These are phyloP conservation scores for Nicotiana undulata DNA, from an alignment of 257 asterid species.

Conservation along the genomic window DNA sequence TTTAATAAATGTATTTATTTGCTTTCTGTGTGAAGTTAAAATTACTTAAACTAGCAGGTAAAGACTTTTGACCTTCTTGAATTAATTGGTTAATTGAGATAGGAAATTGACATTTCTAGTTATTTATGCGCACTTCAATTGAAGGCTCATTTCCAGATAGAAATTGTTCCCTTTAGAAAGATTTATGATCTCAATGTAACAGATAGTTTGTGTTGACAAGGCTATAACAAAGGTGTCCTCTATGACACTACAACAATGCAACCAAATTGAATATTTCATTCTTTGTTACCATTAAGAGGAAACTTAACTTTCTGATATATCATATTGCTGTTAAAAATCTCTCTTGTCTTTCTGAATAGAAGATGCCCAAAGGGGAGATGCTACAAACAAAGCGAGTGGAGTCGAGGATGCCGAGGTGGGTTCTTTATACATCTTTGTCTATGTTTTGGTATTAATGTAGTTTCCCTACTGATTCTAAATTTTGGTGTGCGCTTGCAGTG, in stretches of 20 bases:
- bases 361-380: conserved; percentile 4
- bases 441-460: not conserved
- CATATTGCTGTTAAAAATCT: not conserved
- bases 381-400: conserved; percentile 2
- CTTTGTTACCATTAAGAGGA: not conserved
- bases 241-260: not conserved
- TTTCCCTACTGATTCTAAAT: not conserved
- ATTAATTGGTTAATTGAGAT: not conserved
- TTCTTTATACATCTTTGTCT: not conserved
- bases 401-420: conserved; percentile 5
- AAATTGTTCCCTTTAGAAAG: not conserved
- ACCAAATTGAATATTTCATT: not conserved
- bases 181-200: not conserved
- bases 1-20: too few species aligned
- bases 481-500: not conserved
- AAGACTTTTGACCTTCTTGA: not conserved
- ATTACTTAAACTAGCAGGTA: not conserved
- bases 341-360: not conserved
- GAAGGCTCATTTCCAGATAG: not conserved
- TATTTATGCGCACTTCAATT: not conserved
- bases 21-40: not conserved
- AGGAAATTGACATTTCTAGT: not conserved
- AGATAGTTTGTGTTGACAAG: not conserved
- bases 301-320: not conserved
- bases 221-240: not conserved